Conservation (phyloP, 2,329 filamentous ascomycete genomes). For the Colletotrichum coccodes region DNA sequence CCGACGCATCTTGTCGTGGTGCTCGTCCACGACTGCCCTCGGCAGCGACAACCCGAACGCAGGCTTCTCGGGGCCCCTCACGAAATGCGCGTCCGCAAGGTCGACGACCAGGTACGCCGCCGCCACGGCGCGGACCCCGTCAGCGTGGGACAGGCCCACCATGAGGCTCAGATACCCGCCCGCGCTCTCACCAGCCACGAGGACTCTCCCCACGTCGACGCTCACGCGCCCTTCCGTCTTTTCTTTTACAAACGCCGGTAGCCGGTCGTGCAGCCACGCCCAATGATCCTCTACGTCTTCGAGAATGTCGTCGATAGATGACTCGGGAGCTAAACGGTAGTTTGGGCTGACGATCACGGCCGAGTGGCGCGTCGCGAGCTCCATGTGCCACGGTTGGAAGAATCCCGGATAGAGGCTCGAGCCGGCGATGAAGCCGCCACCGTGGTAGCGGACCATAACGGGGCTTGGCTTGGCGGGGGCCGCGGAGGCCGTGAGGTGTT, state of each 20-base stretch:
- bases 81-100: conserved; percentile 11
- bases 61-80: background rate
- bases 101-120: conserved; percentile 37
- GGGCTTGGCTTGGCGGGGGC: background rate
- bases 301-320: conserved; percentile 37
- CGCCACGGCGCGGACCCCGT: conserved; percentile 33
- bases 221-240: conserved; percentile 34
- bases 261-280: conserved; percentile 35
- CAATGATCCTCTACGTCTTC: conserved; percentile 41
- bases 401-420: conserved; percentile 37
- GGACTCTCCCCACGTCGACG: conserved; percentile 3
- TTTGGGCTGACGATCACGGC: conserved; percentile 40
- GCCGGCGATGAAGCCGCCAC: conserved; percentile 37
- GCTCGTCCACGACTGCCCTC: conserved; percentile 4
- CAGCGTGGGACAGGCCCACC: conserved; percentile 36
- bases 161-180: conserved; percentile 39
- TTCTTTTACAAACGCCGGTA: conserved; percentile 32
- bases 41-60: background rate
- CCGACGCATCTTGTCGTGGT: conserved; percentile 6
- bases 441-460: conserved; percentile 36
- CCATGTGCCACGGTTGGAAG: conserved; percentile 37
- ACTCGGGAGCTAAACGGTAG: conserved; percentile 38
- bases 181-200: conserved; percentile 28
- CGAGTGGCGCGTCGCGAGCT: conserved; percentile 36
- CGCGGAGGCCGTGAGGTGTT: conserved; percentile 34